Evolutionary conservation across 768 basidiomycete species (phyloP).

Genomic region (Hygrocybe coccinea): DNA sequence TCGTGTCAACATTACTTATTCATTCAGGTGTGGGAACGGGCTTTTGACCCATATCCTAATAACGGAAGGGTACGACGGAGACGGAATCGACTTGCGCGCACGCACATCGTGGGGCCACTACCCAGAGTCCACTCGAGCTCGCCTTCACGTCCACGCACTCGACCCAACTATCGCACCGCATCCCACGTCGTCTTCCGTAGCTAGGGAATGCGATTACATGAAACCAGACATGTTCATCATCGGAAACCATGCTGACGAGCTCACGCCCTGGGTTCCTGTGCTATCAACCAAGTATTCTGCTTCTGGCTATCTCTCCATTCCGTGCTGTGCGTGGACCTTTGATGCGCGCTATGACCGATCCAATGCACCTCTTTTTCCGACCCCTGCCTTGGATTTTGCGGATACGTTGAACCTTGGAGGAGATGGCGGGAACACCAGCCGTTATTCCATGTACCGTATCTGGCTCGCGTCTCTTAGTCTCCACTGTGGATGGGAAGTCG

Average conservation of each 20-base stretch:
- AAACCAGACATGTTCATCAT: constrained; percentile 66
- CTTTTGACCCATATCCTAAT: constrained; percentile 83
- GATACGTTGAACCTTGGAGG: constrained; percentile 56
- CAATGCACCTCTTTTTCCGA: constrained; percentile 29
- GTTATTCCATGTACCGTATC: constrained; percentile 79
- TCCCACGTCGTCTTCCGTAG: constrained; percentile 3
- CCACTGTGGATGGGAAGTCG: constrained; percentile 80
- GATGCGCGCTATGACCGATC: constrained; percentile 60
- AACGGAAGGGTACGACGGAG: constrained; percentile 78
- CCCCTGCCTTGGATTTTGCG: constrained; percentile 26
- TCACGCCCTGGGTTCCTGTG: constrained; percentile 92
- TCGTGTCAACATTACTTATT: neutral
- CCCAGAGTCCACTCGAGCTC: constrained; percentile 53
- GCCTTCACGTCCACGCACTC: constrained; percentile 64
- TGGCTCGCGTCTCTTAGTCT: constrained; percentile 75
- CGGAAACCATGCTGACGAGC: constrained; percentile 93
- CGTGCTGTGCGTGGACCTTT: constrained; percentile 87
- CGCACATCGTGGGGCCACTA: constrained; percentile 83
- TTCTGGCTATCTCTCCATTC: constrained; percentile 75
- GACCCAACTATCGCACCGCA: constrained; percentile 46
- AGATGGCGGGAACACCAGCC: constrained; percentile 54
- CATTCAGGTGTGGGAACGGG: constrained; percentile 81
- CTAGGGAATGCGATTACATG: constrained; percentile 23
- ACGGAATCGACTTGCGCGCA: constrained; percentile 81
- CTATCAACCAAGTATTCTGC: constrained; percentile 58